Evolutionary conservation across 108 stramenopile species (phyloP).

Genomic region (Conticribra guillardii): DNA sequence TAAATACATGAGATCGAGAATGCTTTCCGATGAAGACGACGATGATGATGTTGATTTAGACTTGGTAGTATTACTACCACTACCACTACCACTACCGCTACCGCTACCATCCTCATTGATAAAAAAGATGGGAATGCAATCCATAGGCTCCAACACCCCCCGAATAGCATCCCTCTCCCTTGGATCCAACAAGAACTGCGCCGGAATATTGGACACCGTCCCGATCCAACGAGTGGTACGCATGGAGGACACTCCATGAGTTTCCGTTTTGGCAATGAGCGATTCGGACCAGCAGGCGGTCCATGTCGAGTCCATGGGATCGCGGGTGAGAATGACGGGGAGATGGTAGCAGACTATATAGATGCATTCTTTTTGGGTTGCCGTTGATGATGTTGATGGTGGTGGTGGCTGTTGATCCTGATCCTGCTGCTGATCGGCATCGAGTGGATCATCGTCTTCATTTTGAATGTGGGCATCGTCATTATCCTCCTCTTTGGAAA

Average conservation of each 20-base stretch:
- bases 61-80: background rate
- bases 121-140: slow-evolving; percentile 96
- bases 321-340: slow-evolving; percentile 85
- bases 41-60: background rate
- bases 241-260: slow-evolving; percentile 65
- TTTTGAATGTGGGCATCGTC: slow-evolving; percentile 15
- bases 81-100: too few species aligned
- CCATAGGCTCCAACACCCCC: slow-evolving; percentile 75
- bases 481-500: too few species aligned
- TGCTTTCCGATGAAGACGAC: slow-evolving; percentile 4
- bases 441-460: slow-evolving; percentile 51
- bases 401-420: background rate
- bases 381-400: background rate
- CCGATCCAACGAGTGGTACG: slow-evolving; percentile 93
- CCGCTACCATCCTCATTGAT: slow-evolving; percentile 46
- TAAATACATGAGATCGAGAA: slow-evolving; percentile 81
- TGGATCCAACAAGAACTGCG: slow-evolving; percentile 46
- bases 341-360: slow-evolving; percentile 97
- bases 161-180: slow-evolving; percentile 82
- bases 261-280: slow-evolving; percentile 92
- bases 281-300: slow-evolving; percentile 92
- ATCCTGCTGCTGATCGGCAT: too few species aligned
- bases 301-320: slow-evolving; percentile 64
- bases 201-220: slow-evolving; percentile 81
- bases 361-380: slow-evolving; percentile 55